These are phyloP conservation scores for Meyerozyma sp. DNA, from an alignment of 1,139 yeast species.

Conservation along the genomic window DNA sequence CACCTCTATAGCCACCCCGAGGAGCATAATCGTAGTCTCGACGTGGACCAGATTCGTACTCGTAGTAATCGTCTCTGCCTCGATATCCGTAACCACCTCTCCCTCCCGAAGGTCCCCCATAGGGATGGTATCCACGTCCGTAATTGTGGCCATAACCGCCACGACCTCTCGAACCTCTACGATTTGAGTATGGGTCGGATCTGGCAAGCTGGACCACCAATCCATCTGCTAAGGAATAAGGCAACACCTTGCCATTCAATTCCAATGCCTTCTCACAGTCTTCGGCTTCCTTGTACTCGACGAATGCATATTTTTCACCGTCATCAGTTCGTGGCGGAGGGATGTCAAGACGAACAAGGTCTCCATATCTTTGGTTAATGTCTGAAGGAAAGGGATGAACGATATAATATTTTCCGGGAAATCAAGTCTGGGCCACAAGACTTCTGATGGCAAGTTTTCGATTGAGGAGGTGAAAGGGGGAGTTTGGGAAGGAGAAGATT, in stretches of 20 bases:
- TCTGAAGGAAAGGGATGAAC: constrained; percentile 2
- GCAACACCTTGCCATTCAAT: constrained; percentile 42
- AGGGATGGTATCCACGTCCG: constrained; percentile 13
- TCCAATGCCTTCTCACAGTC: constrained; percentile 61
- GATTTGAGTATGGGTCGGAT: constrained; percentile 45
- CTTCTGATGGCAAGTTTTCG: neutral
- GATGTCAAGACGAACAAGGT: constrained; percentile 60
- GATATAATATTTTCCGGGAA: constrained; percentile 5
- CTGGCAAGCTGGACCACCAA: constrained; percentile 57
- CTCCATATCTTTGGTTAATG: constrained; percentile 44
- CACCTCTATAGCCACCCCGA: constrained; percentile 12
- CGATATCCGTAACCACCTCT: constrained; percentile 14
- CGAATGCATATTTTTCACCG: constrained; percentile 68
- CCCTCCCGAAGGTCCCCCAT: constrained; percentile 14
- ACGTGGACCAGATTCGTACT: constrained; percentile 14
- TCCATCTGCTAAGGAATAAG: constrained; percentile 31
- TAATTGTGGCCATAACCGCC: constrained; percentile 13
- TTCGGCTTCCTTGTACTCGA: constrained; percentile 54
- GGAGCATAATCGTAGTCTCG: constrained; percentile 15
- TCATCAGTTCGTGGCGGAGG: constrained; percentile 66
- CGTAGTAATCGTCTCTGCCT: constrained; percentile 12
- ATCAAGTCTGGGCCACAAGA: constrained; percentile 3
- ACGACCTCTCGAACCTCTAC: constrained; percentile 30
- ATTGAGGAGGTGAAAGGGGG: constrained; percentile 2
- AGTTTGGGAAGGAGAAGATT: constrained; percentile 4